Conservation (phyloP, 2,329 filamentous ascomycete genomes). For the Colletotrichum trifolii region DNA sequence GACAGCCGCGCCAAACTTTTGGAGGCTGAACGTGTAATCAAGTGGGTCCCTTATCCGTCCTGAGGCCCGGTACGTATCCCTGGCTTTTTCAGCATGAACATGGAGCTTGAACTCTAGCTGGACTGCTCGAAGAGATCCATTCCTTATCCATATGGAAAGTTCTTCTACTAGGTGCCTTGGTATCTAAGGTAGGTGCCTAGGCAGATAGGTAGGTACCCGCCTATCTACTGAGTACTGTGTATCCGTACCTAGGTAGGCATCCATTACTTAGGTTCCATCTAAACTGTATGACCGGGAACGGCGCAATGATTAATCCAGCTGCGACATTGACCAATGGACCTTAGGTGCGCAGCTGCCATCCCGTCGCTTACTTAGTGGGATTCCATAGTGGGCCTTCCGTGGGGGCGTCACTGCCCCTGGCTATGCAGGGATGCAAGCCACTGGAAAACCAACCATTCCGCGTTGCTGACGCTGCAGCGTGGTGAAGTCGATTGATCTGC, state of each 20-base stretch:
- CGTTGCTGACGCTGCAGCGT: conserved; percentile 31
- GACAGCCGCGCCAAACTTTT: conserved; percentile 36
- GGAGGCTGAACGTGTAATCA: conserved; percentile 30
- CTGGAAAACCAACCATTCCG: conserved; percentile 29
- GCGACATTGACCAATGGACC: not conserved
- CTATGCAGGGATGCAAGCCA: conserved; percentile 32
- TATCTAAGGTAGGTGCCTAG: too few species aligned
- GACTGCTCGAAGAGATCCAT: too few species aligned
- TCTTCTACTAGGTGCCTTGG: too few species aligned
- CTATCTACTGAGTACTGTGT: too few species aligned
- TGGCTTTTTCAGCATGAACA: not conserved
- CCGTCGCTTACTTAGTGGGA: conserved; percentile 15
- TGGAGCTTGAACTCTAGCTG: conserved; percentile 3
- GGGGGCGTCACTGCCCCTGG: conserved; percentile 29
- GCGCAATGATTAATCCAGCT: conserved; percentile 30
- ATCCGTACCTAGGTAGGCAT: too few species aligned
- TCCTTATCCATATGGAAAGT: too few species aligned
- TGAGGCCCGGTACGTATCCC: not conserved
- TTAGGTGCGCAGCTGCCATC: conserved; percentile 14
- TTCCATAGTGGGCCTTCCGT: conserved; percentile 23
- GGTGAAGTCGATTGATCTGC: conserved; percentile 29
- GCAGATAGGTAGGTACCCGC: too few species aligned
- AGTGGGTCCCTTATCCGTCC: conserved; percentile 12
- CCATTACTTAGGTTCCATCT: too few species aligned
- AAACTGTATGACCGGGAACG: conserved; percentile 6